Conservation (phyloP, 1,284 basidiomycete genomes). For the Cutaneotrichosporon sp. region DNA sequence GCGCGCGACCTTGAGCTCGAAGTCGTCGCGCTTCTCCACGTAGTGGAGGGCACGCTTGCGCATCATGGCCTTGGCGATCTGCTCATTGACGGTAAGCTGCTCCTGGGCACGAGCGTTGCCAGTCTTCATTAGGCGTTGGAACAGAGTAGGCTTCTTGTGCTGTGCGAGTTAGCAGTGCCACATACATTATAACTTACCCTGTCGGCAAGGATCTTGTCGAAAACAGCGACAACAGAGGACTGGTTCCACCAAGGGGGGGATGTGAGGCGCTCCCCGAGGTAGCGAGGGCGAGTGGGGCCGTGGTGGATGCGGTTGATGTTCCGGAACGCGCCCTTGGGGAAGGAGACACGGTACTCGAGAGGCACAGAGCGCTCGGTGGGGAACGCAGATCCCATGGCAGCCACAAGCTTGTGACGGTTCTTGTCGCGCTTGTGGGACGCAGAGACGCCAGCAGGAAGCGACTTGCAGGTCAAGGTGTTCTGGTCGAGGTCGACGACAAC, state of each 20-base stretch:
- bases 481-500: slow-evolving; percentile 85
- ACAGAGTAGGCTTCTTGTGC: slow-evolving; percentile 84
- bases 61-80: slow-evolving; percentile 79
- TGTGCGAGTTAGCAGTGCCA: slow-evolving; percentile 46
- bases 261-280: slow-evolving; percentile 62
- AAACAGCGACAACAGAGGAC: slow-evolving; percentile 80
- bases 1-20: slow-evolving; percentile 69
- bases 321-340: slow-evolving; percentile 71
- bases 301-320: slow-evolving; percentile 49
- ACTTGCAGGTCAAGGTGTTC: slow-evolving; percentile 64
- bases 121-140: slow-evolving; percentile 74
- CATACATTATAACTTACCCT: slow-evolving; percentile 60
- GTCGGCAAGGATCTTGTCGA: slow-evolving; percentile 82
- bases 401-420: slow-evolving; percentile 71
- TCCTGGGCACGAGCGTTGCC: slow-evolving; percentile 70
- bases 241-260: slow-evolving; percentile 93
- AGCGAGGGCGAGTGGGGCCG: slow-evolving; percentile 31
- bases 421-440: slow-evolving; percentile 79
- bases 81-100: slow-evolving; percentile 73
- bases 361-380: slow-evolving; percentile 41
- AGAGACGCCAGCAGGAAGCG: slow-evolving; percentile 77
- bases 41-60: slow-evolving; percentile 66
- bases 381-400: slow-evolving; percentile 55
- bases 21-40: slow-evolving; percentile 86
- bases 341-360: slow-evolving; percentile 87